Conservation (phyloP, 768 basidiomycete species). For the Hygrophoropsis aurantiaca region DNA sequence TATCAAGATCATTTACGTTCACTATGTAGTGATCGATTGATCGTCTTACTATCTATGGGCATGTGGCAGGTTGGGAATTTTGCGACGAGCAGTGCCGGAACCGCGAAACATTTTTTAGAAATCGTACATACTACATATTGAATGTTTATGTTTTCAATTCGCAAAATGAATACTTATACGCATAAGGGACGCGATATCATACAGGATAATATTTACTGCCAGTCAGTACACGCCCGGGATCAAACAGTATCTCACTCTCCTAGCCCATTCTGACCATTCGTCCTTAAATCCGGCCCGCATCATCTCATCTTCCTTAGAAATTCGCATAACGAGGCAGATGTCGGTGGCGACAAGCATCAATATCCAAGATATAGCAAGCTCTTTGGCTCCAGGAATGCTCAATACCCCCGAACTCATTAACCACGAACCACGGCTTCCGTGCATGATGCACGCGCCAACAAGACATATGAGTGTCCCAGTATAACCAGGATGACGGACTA, state of each 20-base stretch:
- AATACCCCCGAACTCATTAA: constrained; percentile 29
- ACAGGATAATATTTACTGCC: too few species aligned
- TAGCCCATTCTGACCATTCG: constrained; percentile 32
- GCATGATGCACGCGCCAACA: constrained; percentile 12
- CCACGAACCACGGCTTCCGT: constrained; percentile 23
- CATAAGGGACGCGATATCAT: too few species aligned
- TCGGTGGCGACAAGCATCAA: constrained; percentile 7
- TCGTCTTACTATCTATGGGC: too few species aligned
- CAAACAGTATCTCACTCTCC: constrained; percentile 25
- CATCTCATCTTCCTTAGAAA: constrained; percentile 26
- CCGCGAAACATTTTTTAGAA: too few species aligned
- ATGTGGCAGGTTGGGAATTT: too few species aligned
- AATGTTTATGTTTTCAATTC: too few species aligned
- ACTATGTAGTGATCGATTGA: too few species aligned
- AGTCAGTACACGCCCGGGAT: constrained; percentile 28
- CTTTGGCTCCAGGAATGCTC: constrained; percentile 21
- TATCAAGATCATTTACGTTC: too few species aligned
- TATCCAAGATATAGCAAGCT: neutral
- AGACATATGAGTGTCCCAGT: constrained; percentile 17
- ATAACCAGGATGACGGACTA: constrained; percentile 36
- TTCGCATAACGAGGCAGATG: constrained; percentile 6
- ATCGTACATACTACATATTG: too few species aligned
- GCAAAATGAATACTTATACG: too few species aligned
- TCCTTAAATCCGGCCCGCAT: constrained; percentile 26
- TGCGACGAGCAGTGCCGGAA: constrained; percentile 59